phyloP scores from a whole-genome alignment of 805 yeast genomes.

The Zygosaccharomyces pseudorouxii region DNA sequence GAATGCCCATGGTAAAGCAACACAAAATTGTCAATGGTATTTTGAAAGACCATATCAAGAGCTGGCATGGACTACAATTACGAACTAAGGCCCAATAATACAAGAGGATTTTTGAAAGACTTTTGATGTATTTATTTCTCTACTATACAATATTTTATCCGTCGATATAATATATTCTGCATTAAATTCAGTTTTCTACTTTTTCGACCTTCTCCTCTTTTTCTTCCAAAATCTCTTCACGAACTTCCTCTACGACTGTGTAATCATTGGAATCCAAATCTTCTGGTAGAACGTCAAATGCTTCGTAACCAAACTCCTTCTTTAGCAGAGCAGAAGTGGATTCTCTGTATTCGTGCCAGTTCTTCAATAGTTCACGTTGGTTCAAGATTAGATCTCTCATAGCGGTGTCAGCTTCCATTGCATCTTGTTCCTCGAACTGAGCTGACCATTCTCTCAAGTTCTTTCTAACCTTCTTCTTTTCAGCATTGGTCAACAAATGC shows the following conservation, averaged over 20 bases:
- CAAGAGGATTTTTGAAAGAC: background rate
- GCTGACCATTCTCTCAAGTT: slow-evolving; percentile 84
- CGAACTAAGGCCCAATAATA: slow-evolving; percentile 55
- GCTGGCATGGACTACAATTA: slow-evolving; percentile 95
- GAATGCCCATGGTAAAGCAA: slow-evolving; percentile 81
- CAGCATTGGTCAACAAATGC: slow-evolving; percentile 66
- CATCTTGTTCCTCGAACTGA: slow-evolving; percentile 90
- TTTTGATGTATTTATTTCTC: slow-evolving; percentile 10
- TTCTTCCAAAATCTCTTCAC: slow-evolving; percentile 70
- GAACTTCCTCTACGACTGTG: slow-evolving; percentile 70
- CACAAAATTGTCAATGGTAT: slow-evolving; percentile 83
- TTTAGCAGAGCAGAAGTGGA: slow-evolving; percentile 45
- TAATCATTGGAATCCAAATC: slow-evolving; percentile 46
- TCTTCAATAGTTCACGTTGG: slow-evolving; percentile 75
- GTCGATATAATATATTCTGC: background rate
- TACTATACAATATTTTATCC: background rate
- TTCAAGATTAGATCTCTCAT: slow-evolving; percentile 80
- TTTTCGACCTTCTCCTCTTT: slow-evolving; percentile 61
- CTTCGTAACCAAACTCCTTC: slow-evolving; percentile 19
- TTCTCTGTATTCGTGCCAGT: slow-evolving; percentile 80
- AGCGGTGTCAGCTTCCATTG: slow-evolving; percentile 92
- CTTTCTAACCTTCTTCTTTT: slow-evolving; percentile 86
- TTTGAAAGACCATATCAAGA: slow-evolving; percentile 74
- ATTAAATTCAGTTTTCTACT: background rate
- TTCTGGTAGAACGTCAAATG: slow-evolving; percentile 40